Evolutionary conservation across 805 yeast genomes (phyloP), one percentile per base, ranked within the genome.

Genomic region (Suhomyces pyralidae): DNA sequence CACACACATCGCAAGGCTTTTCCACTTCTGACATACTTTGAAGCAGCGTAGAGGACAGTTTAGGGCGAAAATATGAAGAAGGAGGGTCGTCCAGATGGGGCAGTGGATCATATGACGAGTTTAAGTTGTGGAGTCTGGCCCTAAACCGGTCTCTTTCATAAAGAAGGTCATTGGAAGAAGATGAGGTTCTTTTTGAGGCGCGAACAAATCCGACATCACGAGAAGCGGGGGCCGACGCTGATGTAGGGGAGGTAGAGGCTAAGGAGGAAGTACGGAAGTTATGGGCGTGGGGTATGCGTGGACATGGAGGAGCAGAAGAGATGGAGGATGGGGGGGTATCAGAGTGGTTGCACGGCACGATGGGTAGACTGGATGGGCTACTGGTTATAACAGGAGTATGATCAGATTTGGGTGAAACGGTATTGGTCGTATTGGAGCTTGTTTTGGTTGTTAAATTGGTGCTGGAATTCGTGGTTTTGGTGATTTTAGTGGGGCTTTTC

Each of bases 141-240:
- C 76, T 58, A 51, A 74, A 73, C 36, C 79, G 57, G 54, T 73
- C 79, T 28, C 79, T 59, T 55, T 75, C 79, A 57, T 69, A 68
- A 5, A 67, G 34, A 19, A 66, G 59, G 55, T 74, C 79, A 54
- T 74, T 74, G 12, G 77, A 73, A 14, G 74, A 53, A 2, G 78
- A 73, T 2, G 72, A 65, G 1, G 77, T 66, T 22, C 79, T 57
- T 54, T 75, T 75, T 45, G 56, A 48, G n/a, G 50, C 42, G 34
- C 50, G 43, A 38, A 38, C 20, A 25, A 24, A 46, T 45, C 47
- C 45, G 22, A 26, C 20, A 38, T 17, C 42, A 10, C 24, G 22
- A 10, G 32, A 25, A 45, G 47, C 36, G 47, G 47, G 36, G 22
- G 47, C 17, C 34, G 36, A 24, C 17, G 12, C 20, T 14, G 34